Evolutionary conservation across 495 filamentous ascomycete genomes (phyloP).

Genomic region (Podospora sp.): DNA sequence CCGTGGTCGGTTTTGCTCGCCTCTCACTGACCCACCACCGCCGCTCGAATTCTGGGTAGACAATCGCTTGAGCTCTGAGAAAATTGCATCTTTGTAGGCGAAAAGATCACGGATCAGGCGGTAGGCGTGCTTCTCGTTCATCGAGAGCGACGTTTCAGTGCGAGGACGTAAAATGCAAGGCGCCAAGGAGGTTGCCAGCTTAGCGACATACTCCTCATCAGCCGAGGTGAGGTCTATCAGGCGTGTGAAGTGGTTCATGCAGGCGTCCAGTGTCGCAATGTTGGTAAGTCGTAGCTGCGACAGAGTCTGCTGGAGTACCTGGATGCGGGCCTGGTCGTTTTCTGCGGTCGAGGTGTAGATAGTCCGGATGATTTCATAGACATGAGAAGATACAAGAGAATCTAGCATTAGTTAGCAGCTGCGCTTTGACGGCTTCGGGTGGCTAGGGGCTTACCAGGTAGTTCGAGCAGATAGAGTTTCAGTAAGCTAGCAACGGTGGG

Average conservation of each 20-base stretch:
- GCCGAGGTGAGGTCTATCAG: constrained; percentile 96
- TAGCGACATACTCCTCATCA: constrained; percentile 79
- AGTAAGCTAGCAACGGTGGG: constrained; percentile 90
- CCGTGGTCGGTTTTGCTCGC: constrained; percentile 65
- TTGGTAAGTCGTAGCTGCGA: constrained; percentile 94
- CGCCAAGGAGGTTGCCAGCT: constrained; percentile 76
- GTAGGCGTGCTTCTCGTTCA: constrained; percentile 92
- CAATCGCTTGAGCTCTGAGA: constrained; percentile 93
- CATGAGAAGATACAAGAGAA: constrained; percentile 94
- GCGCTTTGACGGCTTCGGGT: not conserved
- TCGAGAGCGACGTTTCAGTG: constrained; percentile 81
- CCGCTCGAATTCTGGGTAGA: constrained; percentile 63
- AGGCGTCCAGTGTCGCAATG: constrained; percentile 95
- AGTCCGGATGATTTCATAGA: constrained; percentile 98
- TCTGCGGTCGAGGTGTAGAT: constrained; percentile 89
- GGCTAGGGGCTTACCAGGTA: constrained; percentile 69
- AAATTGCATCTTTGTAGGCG: constrained; percentile 90
- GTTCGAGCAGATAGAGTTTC: constrained; percentile 94
- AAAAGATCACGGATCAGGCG: constrained; percentile 93
- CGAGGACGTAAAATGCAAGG: constrained; percentile 88
- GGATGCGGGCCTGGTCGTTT: constrained; percentile 70
- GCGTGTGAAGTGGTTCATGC: constrained; percentile 97
- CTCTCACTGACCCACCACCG: constrained; percentile 40
- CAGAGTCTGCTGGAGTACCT: constrained; percentile 93
- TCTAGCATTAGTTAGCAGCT: constrained; percentile 54